Percentiles rank a stretch among this genome's conserved stretches.
Evolutionary conservation across 1,284 basidiomycete genomes (phyloP).

Genomic region (Apiotrichum montevideense): DNA sequence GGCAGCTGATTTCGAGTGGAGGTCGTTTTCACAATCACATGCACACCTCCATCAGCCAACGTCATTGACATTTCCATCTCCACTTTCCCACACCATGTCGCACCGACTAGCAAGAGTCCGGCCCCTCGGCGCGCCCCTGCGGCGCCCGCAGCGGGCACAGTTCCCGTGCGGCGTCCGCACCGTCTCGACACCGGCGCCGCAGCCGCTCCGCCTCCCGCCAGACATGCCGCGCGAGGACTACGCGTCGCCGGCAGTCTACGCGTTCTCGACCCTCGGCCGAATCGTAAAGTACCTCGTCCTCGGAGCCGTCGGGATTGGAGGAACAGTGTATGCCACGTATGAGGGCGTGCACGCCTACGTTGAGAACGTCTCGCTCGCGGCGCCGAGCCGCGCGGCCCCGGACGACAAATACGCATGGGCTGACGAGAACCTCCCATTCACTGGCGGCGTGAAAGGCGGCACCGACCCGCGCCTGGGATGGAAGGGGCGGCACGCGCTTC

Average conservation of each 20-base stretch:
- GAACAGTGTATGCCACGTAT: constrained; percentile 46
- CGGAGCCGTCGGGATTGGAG: constrained; percentile 39
- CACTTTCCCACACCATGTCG: too few species aligned
- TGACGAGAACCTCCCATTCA: constrained; percentile 63
- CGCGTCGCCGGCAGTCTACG: constrained; percentile 40
- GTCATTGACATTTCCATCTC: too few species aligned
- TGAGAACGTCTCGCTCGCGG: constrained; percentile 57
- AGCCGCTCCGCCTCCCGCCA: constrained; percentile 26
- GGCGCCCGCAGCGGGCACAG: too few species aligned
- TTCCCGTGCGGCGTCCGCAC: too few species aligned
- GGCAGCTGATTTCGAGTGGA: too few species aligned
- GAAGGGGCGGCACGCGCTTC: constrained; percentile 59
- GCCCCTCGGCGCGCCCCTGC: too few species aligned
- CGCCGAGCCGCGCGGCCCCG: constrained; percentile 40
- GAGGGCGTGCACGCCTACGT: constrained; percentile 65
- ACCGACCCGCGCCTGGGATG: constrained; percentile 66
- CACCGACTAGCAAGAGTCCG: too few species aligned
- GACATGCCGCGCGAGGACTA: constrained; percentile 44
- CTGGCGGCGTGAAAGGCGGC: constrained; percentile 61
- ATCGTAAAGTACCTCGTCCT: constrained; percentile 35
- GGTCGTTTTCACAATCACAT: background rate
- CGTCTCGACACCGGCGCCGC: background rate
- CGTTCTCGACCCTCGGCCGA: constrained; percentile 32
- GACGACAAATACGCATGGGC: constrained; percentile 69
- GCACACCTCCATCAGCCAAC: too few species aligned